Base-by-base conservation (phyloP, 2,329 filamentous ascomycete species). In the Trichoderma brevicompactum region DNA sequence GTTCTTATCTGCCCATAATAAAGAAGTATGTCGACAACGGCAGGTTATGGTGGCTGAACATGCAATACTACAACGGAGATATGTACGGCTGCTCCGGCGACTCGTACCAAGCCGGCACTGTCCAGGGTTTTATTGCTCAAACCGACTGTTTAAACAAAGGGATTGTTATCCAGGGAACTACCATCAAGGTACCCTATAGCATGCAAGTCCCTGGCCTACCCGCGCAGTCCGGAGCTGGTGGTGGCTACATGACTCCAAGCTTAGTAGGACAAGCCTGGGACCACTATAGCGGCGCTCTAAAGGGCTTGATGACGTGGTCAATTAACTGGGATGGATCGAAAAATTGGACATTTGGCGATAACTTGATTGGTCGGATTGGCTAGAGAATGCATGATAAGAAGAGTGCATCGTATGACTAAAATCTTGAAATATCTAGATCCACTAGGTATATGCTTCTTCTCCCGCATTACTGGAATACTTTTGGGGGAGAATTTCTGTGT, bases 1-100 rank as follows among this genome's bases (percentile, higher is more conserved):
- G 75, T 50, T 68, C 75, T 5, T 77, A 77, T 64, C 71, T 77
- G 8, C 75, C 75, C 58, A 75, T 77, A 68, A 76, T 77, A 68
- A 76, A 77, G 71, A 76, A 73, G 70, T 77, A 77, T 66, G 70
- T 68, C 67, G 75, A 77, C 70, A 76, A 72, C 64, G 74, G 74
- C 59, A 72, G 75, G 1, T 69, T 77, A 41, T 77, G 75, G 75
- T 77, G 75, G 75, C 55, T 77, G 6, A 77, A 75, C 70, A 75
- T 75, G 75, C 75, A 77, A 66, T 77, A 77, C 64, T 77, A 77
- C 72, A 77, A 77, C 67, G 75, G 75, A 68, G 74, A 71, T n/a
- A 75, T 75, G 73, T 77, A 77, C 68, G 75, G 72, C 66, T 77
- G 75, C 70, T 64, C 68, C 0, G 75, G 72, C 60, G 72, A 75